phyloP scores from a whole-genome alignment of 2,329 filamentous ascomycete genomes.

The Ophiocordyceps unilateralis region DNA sequence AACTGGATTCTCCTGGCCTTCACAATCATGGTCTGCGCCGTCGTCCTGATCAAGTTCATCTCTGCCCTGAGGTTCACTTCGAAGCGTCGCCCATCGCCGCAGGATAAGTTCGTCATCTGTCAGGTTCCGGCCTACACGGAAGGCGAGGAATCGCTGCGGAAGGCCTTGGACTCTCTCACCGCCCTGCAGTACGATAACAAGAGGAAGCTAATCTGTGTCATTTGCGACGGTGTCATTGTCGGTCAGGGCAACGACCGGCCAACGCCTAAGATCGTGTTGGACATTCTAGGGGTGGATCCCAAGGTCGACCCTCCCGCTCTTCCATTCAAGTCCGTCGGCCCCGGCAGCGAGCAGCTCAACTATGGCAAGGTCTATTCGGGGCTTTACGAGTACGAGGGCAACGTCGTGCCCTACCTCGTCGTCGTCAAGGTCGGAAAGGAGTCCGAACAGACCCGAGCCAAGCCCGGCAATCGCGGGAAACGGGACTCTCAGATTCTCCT shows the following conservation, averaged over 20 bases:
- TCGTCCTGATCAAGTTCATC: conserved; percentile 86
- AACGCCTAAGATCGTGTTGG: conserved; percentile 86
- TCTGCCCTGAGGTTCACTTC: conserved; percentile 85
- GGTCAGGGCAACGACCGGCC: conserved; percentile 94
- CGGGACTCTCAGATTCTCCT: conserved; percentile 97
- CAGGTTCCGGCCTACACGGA: conserved; percentile 97
- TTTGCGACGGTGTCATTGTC: conserved; percentile 99
- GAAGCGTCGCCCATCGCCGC: conserved; percentile 83
- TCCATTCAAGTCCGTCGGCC: conserved; percentile 90
- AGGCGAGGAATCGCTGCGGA: conserved; percentile 90
- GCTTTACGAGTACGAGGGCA: conserved; percentile 90
- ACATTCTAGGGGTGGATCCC: conserved; percentile 90
- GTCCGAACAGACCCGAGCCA: conserved; percentile 62
- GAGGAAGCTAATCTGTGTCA: conserved; percentile 78
- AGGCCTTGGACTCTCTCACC: conserved; percentile 90
- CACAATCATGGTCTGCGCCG: conserved; percentile 62
- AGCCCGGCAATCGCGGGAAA: conserved; percentile 93
- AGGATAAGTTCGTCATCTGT: conserved; percentile 97
- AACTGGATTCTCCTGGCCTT: conserved; percentile 82
- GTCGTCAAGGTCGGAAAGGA: conserved; percentile 96
- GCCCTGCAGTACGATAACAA: conserved; percentile 97
- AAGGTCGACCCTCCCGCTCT: conserved; percentile 87
- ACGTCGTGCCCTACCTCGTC: conserved; percentile 95
- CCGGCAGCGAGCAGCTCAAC: conserved; percentile 95
- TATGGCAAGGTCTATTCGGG: conserved; percentile 99